Base-by-base conservation (phyloP, 2,329 filamentous ascomycete genomes). In the Microcera coccophila region DNA sequence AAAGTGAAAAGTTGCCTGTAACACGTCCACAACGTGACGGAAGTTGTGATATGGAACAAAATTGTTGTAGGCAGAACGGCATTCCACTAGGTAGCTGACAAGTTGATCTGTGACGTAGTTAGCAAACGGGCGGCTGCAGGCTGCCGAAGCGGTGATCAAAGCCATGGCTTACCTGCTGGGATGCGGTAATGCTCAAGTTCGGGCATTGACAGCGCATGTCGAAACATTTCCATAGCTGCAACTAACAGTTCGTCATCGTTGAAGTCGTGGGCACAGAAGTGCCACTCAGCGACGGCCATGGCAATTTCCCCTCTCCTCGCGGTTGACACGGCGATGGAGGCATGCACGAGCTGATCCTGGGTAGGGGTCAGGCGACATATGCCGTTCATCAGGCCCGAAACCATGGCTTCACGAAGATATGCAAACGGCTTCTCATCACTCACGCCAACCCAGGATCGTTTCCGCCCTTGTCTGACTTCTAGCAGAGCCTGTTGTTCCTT, bases 21-120 rank as follows among this genome's bases (percentile, higher is more conserved):
- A 75, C 20, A 98, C 93, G 66, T 98, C 93, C 48, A 96, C 85
- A 17, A 95, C 93, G 66, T 98, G 93, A 41, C 91, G 86, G 64
- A 97, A 98, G 67, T 98, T 98, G 72, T 98, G 93, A 61, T 97
- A 98, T 17, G 91, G 87, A 26, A 96, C 90, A 64, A 95, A 95
- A 45, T 81, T 86, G 65, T 97, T 97, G 70, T 98, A 98, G n/a
- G 93, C 88, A 36, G 85, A 83, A 48, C 91, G 85, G 60, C 90
- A 93, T 40, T 90, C 90, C 49, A 95, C 78, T 47, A 97, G 74
- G 60, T 95, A 97, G 41, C 81, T 83, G 52, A 86, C 85, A 20
- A 98, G 74, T 63, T 94, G 84, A 55, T 87, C 89, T 87, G 33
- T 51, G 40, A 46, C 49, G 47, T 45, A 57, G 66, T 77, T 62